phyloP scores from a whole-genome alignment of 2,329 filamentous ascomycete genomes.

The Clathrospora elynae region DNA sequence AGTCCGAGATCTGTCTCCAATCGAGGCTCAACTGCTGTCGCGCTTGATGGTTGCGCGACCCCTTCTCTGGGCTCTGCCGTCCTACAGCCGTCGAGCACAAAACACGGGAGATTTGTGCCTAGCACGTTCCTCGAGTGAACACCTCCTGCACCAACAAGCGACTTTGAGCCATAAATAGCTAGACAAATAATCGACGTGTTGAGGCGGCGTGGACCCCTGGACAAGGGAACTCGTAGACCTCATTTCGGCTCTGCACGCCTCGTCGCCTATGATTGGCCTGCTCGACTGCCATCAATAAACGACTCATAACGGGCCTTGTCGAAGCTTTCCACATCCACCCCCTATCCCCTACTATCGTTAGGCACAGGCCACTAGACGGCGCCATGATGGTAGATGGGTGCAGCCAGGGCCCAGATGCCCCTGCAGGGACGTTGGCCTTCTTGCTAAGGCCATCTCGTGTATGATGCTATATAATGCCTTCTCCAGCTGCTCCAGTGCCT shows the following conservation, averaged over 20 bases:
- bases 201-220: slow-evolving; percentile 37
- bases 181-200: slow-evolving; percentile 30
- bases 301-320: slow-evolving; percentile 31
- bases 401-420: slow-evolving; percentile 32
- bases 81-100: slow-evolving; percentile 12
- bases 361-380: slow-evolving; percentile 29
- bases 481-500: slow-evolving; percentile 18
- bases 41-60: slow-evolving; percentile 8
- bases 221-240: slow-evolving; percentile 38
- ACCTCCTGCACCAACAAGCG: slow-evolving; percentile 27
- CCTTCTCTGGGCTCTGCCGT: slow-evolving; percentile 10
- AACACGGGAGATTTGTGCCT: slow-evolving; percentile 12
- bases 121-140: slow-evolving; percentile 15
- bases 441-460: slow-evolving; percentile 34
- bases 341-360: slow-evolving; percentile 42
- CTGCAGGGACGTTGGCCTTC: slow-evolving; percentile 27
- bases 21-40: slow-evolving; percentile 1
- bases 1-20: too few species aligned
- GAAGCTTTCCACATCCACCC: slow-evolving; percentile 30
- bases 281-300: slow-evolving; percentile 40
- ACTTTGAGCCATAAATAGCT: slow-evolving; percentile 20
- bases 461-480: slow-evolving; percentile 45
- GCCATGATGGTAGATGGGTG: slow-evolving; percentile 36
- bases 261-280: slow-evolving; percentile 28
- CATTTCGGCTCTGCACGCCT: slow-evolving; percentile 41